A percentile compares a stretch with the other conserved stretches of the same genome.
These are phyloP conservation scores for Fraxinus latifolia DNA, from an alignment of 305 asterid species.

Conservation along the genomic window DNA sequence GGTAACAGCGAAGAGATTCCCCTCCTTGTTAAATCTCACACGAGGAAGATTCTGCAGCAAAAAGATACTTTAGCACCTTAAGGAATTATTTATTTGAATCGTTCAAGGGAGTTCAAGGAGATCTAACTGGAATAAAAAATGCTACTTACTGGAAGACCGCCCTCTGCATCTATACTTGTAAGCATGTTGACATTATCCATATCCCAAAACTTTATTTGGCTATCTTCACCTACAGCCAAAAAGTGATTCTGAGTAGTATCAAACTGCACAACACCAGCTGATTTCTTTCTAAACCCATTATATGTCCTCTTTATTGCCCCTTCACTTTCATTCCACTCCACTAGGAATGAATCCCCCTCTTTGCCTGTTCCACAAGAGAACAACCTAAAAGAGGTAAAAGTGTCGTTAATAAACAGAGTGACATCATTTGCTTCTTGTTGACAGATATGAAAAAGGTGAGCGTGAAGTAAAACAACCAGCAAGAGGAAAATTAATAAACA, in stretches of 20 bases:
- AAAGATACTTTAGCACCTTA: neutral
- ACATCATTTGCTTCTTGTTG: neutral
- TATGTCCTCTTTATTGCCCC: slow-evolving; percentile 84
- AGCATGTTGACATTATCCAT: slow-evolving; percentile 70
- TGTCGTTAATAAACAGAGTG: neutral
- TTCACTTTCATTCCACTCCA: slow-evolving; percentile 94
- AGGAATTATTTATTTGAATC: neutral
- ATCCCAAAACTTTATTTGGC: slow-evolving; percentile 82
- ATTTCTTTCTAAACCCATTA: slow-evolving; percentile 65
- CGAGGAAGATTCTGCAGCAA: slow-evolving; percentile 19
- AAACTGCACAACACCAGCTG: slow-evolving; percentile 72
- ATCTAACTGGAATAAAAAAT: neutral
- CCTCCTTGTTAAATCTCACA: slow-evolving; percentile 54
- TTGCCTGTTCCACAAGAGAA: slow-evolving; percentile 90
- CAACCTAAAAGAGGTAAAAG: slow-evolving; percentile 40
- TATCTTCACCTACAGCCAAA: slow-evolving; percentile 85
- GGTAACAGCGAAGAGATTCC: slow-evolving; percentile 57
- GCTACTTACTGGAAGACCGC: slow-evolving; percentile 64
- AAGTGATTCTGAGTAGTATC: slow-evolving; percentile 83
- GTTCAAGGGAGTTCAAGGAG: neutral
- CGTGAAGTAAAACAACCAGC: neutral
- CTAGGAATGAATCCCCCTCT: slow-evolving; percentile 80
- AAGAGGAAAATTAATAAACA: slow-evolving; percentile 5
- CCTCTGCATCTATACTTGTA: slow-evolving; percentile 60
- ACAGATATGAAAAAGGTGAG: neutral